Conservation (phyloP, 805 yeast genomes). For the Lipomyces kockii region DNA sequence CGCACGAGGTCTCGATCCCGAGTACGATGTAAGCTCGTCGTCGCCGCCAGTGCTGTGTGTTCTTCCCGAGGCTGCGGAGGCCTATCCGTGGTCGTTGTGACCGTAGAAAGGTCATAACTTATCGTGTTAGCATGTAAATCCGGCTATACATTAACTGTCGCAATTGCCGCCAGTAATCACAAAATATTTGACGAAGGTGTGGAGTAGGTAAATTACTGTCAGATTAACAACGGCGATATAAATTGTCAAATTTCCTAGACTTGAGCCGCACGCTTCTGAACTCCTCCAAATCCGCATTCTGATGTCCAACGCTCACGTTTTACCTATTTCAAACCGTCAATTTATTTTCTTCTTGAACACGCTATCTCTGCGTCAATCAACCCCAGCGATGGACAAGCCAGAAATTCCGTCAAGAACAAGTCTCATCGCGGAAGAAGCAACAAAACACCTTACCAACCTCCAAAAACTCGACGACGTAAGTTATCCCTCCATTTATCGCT, state of each 20-base stretch:
- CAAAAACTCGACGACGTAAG: slow-evolving; percentile 32
- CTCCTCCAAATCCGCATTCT: too few relatives aligned
- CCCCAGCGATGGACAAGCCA: background rate
- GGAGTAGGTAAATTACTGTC: too few relatives aligned
- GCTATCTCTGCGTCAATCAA: background rate
- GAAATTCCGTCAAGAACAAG: background rate
- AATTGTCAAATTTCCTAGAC: background rate
- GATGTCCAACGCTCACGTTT: too few relatives aligned
- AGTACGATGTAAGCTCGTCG: slow-evolving; percentile 52
- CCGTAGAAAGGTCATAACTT: background rate
- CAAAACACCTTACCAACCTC: slow-evolving; percentile 20
- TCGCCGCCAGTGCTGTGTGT: too few relatives aligned
- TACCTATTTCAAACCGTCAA: too few relatives aligned
- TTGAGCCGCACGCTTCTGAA: too few relatives aligned
- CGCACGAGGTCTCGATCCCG: slow-evolving; percentile 93
- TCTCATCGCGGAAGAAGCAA: slow-evolving; percentile 18
- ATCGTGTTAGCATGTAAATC: background rate
- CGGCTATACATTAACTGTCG: background rate
- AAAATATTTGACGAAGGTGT: too few relatives aligned
- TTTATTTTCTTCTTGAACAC: too few relatives aligned
- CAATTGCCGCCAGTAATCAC: background rate
- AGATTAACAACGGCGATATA: too few relatives aligned
- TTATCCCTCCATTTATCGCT: too few relatives aligned
- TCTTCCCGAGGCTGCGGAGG: too few relatives aligned
- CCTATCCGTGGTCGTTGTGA: background rate